Base-by-base conservation (phyloP, 2,329 filamentous ascomycete species). In the Xylariales sp. region DNA sequence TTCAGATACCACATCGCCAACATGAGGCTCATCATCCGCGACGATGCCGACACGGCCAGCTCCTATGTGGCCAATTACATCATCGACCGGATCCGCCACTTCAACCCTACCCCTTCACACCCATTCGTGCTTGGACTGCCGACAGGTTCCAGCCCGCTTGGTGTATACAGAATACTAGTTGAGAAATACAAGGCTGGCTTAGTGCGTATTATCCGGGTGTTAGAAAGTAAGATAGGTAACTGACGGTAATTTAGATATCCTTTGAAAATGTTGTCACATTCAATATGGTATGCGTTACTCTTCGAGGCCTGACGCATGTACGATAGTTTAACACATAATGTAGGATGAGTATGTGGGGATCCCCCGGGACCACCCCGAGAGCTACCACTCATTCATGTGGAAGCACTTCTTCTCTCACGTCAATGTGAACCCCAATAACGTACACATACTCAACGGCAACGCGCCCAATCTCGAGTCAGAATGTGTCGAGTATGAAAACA, bases 301-400 rank as follows among this genome's bases (percentile, higher is more conserved):
- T 50, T 50, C 18, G 32, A 63, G 60, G 12, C 23, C 10, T 23
- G 12, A n/a, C 36, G 9, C 46, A 43, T 41, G 28, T 28, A 58
- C 32, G 46, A 55, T 61, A 49, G 52, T 55, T 64, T 68, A 67
- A 70, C 55, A 61, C 43, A 30, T 46, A 18, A 62, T 55, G 53
- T 36, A 91, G 89, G 93, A 97, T 81, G 93, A 97, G 82, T 97
- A 97, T 76, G 92, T 96, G 72, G 92, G 91, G 65, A 87, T 97
- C 70, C 90, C 93, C 41, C 89, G 92, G 75, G 92, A 94, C 74
- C 92, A 97, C 78, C 90, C 92, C 12, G 90, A 96, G 79, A 93
- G 90, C 75, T 97, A 97, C 81, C 93, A 97, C 83, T 92, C 90
- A 72, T 97, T 96, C 84, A 96, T 97, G 93, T 97, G 94, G 87